Conservation (phyloP, 2,329 filamentous ascomycete species). For the Aspergillus ochraceus region DNA sequence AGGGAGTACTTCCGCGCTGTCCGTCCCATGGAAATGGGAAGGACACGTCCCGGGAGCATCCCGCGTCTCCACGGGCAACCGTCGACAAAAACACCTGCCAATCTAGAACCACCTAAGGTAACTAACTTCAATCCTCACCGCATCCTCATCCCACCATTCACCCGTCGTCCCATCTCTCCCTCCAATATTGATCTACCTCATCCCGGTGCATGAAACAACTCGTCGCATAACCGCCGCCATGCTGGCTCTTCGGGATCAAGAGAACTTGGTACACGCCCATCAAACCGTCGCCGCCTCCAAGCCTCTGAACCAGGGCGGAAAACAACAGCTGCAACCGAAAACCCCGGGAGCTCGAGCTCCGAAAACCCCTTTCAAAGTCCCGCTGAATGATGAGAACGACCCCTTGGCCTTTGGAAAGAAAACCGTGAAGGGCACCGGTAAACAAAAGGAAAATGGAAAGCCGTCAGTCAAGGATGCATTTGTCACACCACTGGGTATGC, state of each 20-base stretch:
- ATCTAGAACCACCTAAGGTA: constrained; percentile 3
- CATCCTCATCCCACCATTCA: constrained; percentile 4
- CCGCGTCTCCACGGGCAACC: constrained; percentile 43
- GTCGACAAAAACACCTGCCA: constrained; percentile 19
- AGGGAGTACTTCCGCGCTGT: too few species aligned
- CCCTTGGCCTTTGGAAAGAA: constrained; percentile 60
- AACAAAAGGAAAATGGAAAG: constrained; percentile 59
- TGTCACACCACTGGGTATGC: constrained; percentile 76
- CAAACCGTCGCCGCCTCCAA: constrained; percentile 72
- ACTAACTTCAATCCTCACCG: not conserved
- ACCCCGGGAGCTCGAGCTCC: constrained; percentile 74
- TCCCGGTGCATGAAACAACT: constrained; percentile 20
- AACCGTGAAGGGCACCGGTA: constrained; percentile 55
- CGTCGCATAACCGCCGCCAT: constrained; percentile 49
- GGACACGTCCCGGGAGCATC: not conserved
- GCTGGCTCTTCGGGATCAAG: constrained; percentile 80
- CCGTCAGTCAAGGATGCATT: constrained; percentile 63
- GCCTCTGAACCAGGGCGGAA: constrained; percentile 65
- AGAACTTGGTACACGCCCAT: constrained; percentile 77
- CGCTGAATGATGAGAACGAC: constrained; percentile 85
- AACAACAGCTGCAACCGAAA: constrained; percentile 63
- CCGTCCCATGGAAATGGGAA: not conserved
- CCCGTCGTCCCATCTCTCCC: not conserved
- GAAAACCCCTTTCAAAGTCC: constrained; percentile 78
- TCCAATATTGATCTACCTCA: not conserved